These are phyloP conservation scores for Pugionium cornutum DNA, from an alignment of 345 rosid genomes.

Conservation along the genomic window DNA sequence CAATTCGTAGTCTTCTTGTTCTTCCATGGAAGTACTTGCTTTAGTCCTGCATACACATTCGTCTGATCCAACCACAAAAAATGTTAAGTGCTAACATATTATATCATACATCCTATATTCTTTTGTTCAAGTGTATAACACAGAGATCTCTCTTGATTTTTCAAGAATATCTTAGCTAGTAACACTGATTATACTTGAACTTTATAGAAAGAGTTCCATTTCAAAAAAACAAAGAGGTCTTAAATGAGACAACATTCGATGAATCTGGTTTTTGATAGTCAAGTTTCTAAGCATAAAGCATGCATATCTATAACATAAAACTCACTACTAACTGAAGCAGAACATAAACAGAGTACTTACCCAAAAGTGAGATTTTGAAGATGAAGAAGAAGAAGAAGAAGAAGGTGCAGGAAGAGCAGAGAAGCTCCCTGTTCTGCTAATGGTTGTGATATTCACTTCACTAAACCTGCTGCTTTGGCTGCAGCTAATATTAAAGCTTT, in stretches of 20 bases:
- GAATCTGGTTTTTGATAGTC: background rate
- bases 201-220: background rate
- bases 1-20: slow-evolving; percentile 43
- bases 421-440: slow-evolving; percentile 56
- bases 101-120: background rate
- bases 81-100: background rate
- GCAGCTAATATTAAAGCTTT: slow-evolving; percentile 26
- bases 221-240: background rate
- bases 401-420: slow-evolving; percentile 28
- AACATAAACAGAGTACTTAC: slow-evolving; percentile 45
- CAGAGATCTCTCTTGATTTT: background rate
- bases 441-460: slow-evolving; percentile 37
- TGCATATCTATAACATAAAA: background rate
- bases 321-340: background rate
- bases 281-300: background rate
- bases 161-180: background rate
- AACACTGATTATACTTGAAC: background rate
- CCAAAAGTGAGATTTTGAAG: slow-evolving; percentile 62
- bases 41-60: slow-evolving; percentile 62
- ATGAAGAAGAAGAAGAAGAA: slow-evolving; percentile 38
- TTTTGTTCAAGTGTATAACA: too few species aligned
- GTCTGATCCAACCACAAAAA: slow-evolving; percentile 50
- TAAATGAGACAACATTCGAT: too few species aligned
- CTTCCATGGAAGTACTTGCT: slow-evolving; percentile 71
- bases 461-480: slow-evolving; percentile 42